Conservation (phyloP, 2,329 filamentous ascomycete species). For the Phaeosphaeria sp. region DNA sequence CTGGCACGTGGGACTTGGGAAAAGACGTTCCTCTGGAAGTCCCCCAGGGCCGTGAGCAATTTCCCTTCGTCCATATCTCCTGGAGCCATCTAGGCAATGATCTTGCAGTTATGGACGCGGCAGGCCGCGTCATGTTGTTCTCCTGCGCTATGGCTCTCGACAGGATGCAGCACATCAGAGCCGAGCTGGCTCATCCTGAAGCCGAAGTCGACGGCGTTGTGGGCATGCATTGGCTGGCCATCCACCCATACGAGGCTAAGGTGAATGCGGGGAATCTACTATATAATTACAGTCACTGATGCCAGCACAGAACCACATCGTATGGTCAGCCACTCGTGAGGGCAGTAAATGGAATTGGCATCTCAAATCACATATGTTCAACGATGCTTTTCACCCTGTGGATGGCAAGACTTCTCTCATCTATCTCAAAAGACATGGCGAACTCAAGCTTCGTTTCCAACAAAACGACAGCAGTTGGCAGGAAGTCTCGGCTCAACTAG, state of each 20-base stretch:
- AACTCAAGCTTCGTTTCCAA: conserved; percentile 77
- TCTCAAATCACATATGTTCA: conserved; percentile 67
- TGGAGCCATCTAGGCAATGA: conserved; percentile 83
- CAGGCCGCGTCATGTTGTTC: conserved; percentile 78
- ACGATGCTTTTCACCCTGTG: conserved; percentile 76
- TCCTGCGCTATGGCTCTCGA: conserved; percentile 76
- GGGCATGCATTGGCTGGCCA: conserved; percentile 81
- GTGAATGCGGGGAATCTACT: conserved; percentile 18
- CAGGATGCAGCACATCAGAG: conserved; percentile 67
- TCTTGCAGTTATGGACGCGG: conserved; percentile 80
- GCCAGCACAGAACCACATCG: conserved; percentile 40
- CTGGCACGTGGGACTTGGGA: conserved; percentile 78
- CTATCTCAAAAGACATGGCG: conserved; percentile 75
- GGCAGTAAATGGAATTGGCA: conserved; percentile 70
- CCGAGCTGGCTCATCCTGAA: conserved; percentile 69
- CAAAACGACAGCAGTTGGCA: conserved; percentile 75
- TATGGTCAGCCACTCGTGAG: conserved; percentile 49
- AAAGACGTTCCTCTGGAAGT: conserved; percentile 73
- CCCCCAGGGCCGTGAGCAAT: conserved; percentile 65
- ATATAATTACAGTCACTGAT: conserved; percentile 5
- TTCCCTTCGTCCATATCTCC: conserved; percentile 77
- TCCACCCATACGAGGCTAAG: conserved; percentile 51
- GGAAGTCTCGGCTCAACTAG: conserved; percentile 75
- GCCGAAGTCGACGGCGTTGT: conserved; percentile 81
- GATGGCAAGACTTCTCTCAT: conserved; percentile 75